Conservation (phyloP, 75 land plant genomes). For the Pinus tabuliformis region DNA sequence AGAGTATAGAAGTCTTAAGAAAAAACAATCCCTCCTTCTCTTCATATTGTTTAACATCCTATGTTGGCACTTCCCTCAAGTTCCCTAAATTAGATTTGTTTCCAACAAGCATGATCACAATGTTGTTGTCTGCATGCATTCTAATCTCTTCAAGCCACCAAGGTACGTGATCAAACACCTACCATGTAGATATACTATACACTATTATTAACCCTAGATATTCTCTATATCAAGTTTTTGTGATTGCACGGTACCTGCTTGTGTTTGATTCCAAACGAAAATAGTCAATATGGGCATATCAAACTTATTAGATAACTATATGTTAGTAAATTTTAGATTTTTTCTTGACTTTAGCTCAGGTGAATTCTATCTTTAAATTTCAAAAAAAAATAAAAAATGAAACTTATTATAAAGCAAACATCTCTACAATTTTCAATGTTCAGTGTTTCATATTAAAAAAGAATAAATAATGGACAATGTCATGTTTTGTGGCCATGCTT, state of each 20-base stretch:
- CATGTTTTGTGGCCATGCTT: too few species aligned
- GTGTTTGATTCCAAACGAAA: too few species aligned
- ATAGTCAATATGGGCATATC: too few species aligned
- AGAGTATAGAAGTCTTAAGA: constrained; percentile 35
- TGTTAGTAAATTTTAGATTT: too few species aligned
- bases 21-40: constrained; percentile 33
- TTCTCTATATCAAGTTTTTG: constrained; percentile 39
- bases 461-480: too few species aligned
- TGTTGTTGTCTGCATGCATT: constrained; percentile 37
- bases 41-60: constrained; percentile 21
- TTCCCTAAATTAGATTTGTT: constrained; percentile 28
- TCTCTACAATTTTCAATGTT: too few species aligned
- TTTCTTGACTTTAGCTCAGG: too few species aligned
- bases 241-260: constrained; percentile 33
- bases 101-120: constrained; percentile 36
- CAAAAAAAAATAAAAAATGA: too few species aligned
- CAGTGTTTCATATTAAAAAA: too few species aligned
- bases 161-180: constrained; percentile 27
- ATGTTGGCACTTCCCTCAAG: constrained; percentile 24
- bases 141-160: constrained; percentile 39
- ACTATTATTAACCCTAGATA: constrained; percentile 39
- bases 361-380: too few species aligned
- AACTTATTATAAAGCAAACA: too few species aligned
- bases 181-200: constrained; percentile 37
- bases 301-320: too few species aligned